phyloP scores from a whole-genome alignment of 2,329 filamentous ascomycete genomes.

The Fusarium mundagurra region DNA sequence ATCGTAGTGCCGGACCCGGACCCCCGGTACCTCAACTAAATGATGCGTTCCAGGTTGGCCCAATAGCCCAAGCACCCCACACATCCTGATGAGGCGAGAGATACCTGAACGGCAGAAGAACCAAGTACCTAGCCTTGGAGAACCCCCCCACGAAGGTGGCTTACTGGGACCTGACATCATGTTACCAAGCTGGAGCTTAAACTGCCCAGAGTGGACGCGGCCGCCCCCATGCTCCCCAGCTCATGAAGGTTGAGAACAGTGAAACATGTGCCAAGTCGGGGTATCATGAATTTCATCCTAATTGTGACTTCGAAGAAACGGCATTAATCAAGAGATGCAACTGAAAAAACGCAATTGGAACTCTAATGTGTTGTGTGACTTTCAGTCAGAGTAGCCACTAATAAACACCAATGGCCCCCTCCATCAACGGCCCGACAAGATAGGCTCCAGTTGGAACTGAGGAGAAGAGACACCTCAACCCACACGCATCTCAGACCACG shows the following conservation, averaged over 20 bases:
- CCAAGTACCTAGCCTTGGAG: conserved; percentile 26
- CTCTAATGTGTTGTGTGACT: conserved; percentile 13
- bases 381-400: conserved; percentile 7
- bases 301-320: neutral
- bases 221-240: conserved; percentile 13
- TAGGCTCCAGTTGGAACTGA: conserved; percentile 7
- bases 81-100: neutral
- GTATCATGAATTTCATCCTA: conserved; percentile 5
- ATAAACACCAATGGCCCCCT: conserved; percentile 13
- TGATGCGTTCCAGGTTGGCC: neutral
- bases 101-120: conserved; percentile 21
- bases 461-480: conserved; percentile 17
- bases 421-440: conserved; percentile 34
- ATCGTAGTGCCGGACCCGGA: conserved; percentile 39
- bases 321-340: neutral
- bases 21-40: neutral
- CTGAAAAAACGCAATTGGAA: neutral
- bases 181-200: conserved; percentile 36
- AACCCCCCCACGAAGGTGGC: conserved; percentile 35
- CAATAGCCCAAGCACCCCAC: neutral
- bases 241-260: conserved; percentile 10
- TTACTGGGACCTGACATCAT: conserved; percentile 42
- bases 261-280: conserved; percentile 24
- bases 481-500: conserved; percentile 21
- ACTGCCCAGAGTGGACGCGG: conserved; percentile 18